Percentiles rank a stretch among this genome's conserved stretches.
Evolutionary conservation across 768 basidiomycete species (phyloP).

Genomic region (Trametes coccinea): DNA sequence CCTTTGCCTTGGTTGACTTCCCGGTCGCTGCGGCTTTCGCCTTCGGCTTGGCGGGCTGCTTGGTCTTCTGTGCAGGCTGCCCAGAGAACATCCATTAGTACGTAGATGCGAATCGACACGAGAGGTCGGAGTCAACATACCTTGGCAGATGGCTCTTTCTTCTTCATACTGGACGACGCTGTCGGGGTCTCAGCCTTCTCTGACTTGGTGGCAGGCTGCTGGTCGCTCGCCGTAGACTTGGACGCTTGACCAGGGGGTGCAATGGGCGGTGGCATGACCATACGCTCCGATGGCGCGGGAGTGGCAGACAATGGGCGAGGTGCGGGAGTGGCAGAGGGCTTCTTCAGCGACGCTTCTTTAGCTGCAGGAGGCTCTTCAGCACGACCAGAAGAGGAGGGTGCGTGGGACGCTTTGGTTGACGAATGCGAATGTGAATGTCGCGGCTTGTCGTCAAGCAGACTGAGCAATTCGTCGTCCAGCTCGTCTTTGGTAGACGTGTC

Average conservation of each 20-base stretch:
- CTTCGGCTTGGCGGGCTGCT: constrained; percentile 27
- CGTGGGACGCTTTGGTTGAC: neutral
- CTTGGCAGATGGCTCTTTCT: constrained; percentile 27
- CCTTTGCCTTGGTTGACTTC: constrained; percentile 31
- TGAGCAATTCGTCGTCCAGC: constrained; percentile 64
- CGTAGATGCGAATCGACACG: neutral
- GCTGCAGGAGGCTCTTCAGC: neutral
- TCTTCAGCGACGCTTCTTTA: neutral
- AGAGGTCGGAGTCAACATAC: constrained; percentile 10
- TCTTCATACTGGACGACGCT: constrained; percentile 20
- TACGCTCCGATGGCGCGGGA: constrained; percentile 39
- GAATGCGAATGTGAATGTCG: constrained; percentile 6
- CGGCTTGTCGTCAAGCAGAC: constrained; percentile 62
- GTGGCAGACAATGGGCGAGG: constrained; percentile 12
- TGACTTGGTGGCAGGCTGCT: constrained; percentile 8
- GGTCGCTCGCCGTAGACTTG: neutral
- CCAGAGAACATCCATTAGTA: neutral
- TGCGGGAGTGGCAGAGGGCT: constrained; percentile 16
- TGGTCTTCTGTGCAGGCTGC: constrained; percentile 22
- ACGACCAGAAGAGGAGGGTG: neutral
- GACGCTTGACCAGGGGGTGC: constrained; percentile 5
- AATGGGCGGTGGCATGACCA: constrained; percentile 60
- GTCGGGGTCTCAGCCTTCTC: constrained; percentile 19
- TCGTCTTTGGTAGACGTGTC: constrained; percentile 53
- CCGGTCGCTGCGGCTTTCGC: constrained; percentile 24